phyloP scores from a whole-genome alignment of 1,139 yeast species.

The Candida pseudoviswanathii region DNA sequence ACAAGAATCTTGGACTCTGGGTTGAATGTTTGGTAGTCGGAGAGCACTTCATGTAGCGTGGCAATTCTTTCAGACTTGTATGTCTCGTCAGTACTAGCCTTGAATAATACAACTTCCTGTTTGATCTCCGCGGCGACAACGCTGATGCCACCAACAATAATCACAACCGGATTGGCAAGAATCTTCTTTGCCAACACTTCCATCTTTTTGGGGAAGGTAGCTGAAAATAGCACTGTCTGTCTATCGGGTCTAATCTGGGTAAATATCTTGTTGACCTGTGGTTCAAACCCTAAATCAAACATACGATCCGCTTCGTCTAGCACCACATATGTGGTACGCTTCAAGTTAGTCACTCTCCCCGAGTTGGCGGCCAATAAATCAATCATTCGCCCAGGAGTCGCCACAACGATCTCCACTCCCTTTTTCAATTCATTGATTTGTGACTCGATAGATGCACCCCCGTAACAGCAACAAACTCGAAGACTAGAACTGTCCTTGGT shows the following conservation, averaged over 20 bases:
- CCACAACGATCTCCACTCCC: constrained; percentile 82
- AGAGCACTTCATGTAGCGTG: constrained; percentile 55
- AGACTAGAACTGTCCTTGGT: constrained; percentile 45
- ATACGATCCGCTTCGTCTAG: constrained; percentile 96
- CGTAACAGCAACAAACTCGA: constrained; percentile 78
- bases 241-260: constrained; percentile 80
- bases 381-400: constrained; percentile 95
- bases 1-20: constrained; percentile 56
- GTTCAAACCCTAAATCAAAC: constrained; percentile 98
- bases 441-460: constrained; percentile 84
- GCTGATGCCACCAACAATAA: constrained; percentile 80
- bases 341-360: constrained; percentile 73
- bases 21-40: constrained; percentile 34
- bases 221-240: constrained; percentile 92
- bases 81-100: constrained; percentile 36
- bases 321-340: constrained; percentile 76
- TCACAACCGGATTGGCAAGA: constrained; percentile 66
- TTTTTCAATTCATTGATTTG: constrained; percentile 81
- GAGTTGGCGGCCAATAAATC: constrained; percentile 84
- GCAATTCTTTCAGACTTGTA: constrained; percentile 47
- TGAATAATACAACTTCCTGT: constrained; percentile 68
- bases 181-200: constrained; percentile 72
- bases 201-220: constrained; percentile 86
- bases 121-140: constrained; percentile 81
- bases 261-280: constrained; percentile 85